Conservation (phyloP, 495 filamentous ascomycete species). For the Aspergillus coremiiformis region DNA sequence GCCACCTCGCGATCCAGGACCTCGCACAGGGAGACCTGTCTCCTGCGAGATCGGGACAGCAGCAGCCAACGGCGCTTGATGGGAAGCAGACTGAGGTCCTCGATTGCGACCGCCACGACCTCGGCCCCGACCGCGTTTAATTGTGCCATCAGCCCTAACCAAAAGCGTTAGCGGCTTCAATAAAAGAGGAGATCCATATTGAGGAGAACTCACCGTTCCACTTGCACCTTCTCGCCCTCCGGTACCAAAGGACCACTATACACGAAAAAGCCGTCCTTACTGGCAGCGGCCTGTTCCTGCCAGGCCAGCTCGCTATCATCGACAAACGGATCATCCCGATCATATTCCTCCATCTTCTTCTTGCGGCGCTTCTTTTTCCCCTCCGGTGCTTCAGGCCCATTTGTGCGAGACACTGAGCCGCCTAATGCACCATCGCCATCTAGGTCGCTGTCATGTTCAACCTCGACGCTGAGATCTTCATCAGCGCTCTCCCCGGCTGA, state of each 20-base stretch:
- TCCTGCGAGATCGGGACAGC: conserved; percentile 39
- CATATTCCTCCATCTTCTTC: conserved; percentile 91
- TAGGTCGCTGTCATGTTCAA: conserved; percentile 47
- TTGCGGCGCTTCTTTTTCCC: conserved; percentile 61
- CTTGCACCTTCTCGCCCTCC: conserved; percentile 81
- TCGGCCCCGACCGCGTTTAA: conserved; percentile 69
- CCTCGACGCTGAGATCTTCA: conserved; percentile 38
- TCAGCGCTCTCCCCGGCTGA: conserved; percentile 66
- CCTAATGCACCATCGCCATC: conserved; percentile 74
- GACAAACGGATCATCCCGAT: conserved; percentile 94
- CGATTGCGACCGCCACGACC: conserved; percentile 53
- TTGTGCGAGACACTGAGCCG: conserved; percentile 41
- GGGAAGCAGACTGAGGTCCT: conserved; percentile 31
- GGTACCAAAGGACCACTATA: conserved; percentile 79
- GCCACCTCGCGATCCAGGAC: conserved; percentile 71
- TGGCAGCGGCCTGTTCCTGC: conserved; percentile 91
- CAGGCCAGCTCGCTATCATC: conserved; percentile 93
- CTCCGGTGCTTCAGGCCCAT: conserved; percentile 48
- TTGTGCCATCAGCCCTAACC: conserved; percentile 62
- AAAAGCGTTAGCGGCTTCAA: conserved; percentile 21
- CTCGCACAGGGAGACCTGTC: conserved; percentile 49
- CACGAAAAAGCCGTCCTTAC: conserved; percentile 86
- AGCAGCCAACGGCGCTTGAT: conserved; percentile 34
- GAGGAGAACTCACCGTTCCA: conserved; percentile 53
- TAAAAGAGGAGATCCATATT: neutral